A percentile compares a stretch with the other conserved stretches of the same genome.
Evolutionary conservation across 306 rosid genomes (phyloP).

Genomic region (Canavalia ensiformis): DNA sequence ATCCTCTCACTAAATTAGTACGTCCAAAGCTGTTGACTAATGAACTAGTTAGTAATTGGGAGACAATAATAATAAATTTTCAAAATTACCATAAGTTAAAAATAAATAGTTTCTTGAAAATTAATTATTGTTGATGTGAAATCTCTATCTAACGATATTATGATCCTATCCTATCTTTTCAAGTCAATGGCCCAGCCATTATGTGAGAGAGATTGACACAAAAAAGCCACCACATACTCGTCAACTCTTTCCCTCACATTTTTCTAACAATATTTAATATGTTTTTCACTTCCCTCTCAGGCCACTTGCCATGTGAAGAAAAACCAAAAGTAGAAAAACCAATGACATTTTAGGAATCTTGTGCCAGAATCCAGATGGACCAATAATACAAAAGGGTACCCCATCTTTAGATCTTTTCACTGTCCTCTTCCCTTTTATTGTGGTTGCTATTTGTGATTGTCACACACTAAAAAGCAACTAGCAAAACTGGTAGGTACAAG

Average conservation of each 20-base stretch:
- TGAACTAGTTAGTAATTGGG: too few relatives aligned
- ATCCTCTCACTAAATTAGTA: not conserved
- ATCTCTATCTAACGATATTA: not conserved
- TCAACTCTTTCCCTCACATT: conserved; percentile 34
- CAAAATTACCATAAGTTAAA: too few relatives aligned
- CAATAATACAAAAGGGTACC: conserved; percentile 40
- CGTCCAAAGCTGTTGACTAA: not conserved
- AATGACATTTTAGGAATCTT: conserved; percentile 33
- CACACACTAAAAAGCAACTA: not conserved
- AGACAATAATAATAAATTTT: too few relatives aligned
- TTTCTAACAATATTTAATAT: conserved; percentile 12
- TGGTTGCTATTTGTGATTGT: conserved; percentile 21
- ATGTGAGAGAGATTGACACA: not conserved
- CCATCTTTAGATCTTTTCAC: conserved; percentile 52
- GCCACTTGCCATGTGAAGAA: conserved; percentile 57
- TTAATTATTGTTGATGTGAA: conserved; percentile 15
- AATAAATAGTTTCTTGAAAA: not conserved
- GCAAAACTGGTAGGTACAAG: conserved; percentile 20
- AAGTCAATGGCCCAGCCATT: conserved; percentile 38
- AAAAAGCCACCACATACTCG: conserved; percentile 35
- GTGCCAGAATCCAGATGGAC: conserved; percentile 38
- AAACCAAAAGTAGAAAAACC: conserved; percentile 39
- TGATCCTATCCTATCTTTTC: conserved; percentile 6
- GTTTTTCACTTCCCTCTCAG: conserved; percentile 3
- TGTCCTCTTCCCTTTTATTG: conserved; percentile 25